Evolutionary conservation across 148 eudicot genomes (phyloP).

Genomic region (Amaranthus hypochondriacus): DNA sequence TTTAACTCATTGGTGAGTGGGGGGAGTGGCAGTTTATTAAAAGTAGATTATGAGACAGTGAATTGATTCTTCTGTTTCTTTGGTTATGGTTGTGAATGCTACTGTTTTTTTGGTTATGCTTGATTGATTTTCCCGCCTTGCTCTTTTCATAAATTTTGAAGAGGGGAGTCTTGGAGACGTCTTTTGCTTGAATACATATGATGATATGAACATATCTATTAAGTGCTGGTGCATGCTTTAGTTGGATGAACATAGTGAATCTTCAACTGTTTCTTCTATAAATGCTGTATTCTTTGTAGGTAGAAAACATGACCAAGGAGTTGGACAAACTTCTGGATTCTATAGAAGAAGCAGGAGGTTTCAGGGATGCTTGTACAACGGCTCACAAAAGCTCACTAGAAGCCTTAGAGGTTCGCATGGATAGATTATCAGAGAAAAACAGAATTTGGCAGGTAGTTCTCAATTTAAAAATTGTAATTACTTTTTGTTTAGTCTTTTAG

Average conservation of each 20-base stretch:
- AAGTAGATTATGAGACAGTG: background rate
- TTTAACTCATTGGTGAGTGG: background rate
- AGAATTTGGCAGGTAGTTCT: slow-evolving; percentile 50
- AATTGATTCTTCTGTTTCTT: background rate
- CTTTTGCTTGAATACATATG: background rate
- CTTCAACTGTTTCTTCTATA: slow-evolving; percentile 11
- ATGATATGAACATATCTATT: background rate
- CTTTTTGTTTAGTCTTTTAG: too few relatives aligned
- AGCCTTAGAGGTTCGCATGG: slow-evolving; percentile 55
- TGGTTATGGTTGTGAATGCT: background rate
- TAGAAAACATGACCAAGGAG: slow-evolving; percentile 73
- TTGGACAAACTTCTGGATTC: slow-evolving; percentile 59
- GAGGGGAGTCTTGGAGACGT: background rate
- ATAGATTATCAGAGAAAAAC: slow-evolving; percentile 43
- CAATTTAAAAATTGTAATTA: background rate
- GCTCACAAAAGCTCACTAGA: slow-evolving; percentile 39
- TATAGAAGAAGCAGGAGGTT: slow-evolving; percentile 72
- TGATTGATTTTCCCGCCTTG: background rate
- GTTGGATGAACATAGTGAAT: background rate
- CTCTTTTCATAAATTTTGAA: background rate
- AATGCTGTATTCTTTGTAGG: slow-evolving; percentile 37
- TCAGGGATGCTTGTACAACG: slow-evolving; percentile 52
- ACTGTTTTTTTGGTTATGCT: background rate
- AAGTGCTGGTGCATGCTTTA: background rate
- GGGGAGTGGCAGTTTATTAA: background rate